Base-by-base conservation (phyloP, 257 asterid genomes). In the Penstemon newberryi region DNA sequence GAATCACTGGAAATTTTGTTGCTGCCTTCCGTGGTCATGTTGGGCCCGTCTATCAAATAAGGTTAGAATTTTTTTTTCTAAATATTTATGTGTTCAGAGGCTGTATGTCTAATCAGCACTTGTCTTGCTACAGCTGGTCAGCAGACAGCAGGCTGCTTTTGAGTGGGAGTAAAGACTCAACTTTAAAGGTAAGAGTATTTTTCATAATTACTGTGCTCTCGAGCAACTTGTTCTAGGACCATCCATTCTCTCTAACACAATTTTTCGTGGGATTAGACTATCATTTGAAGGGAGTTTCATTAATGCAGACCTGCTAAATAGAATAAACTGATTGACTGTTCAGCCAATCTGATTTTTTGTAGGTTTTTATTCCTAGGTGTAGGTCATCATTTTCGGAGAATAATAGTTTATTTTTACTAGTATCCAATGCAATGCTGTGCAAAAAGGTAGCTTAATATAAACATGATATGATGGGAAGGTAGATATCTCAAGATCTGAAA, bases 161-260 rank as follows among this genome's bases (percentile, higher is more conserved):
- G 77, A 94, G 99, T 44, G 99, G 99, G 80, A 94, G 99, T 81
- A 89, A 85, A 83, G 99, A 94, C 75, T 91, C 99, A 38, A 94
- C 99, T 61, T 80, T 94, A 66, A 94, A 91, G 97, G 99, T 86
- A 70, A 60, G 61, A 6, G 33, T 37, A 51, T 15, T 56, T 66
- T 72, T 5, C 33, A 69, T 58, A 65, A 49, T n/a, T 37, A 52
- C 47, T 46, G 41, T 38, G 59, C 44, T 66, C 36, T 39, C 10
- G 13, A 61, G 37, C 63, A 57, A 37, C 47, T 49, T 36, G 49
- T 18, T 57, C 7, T 54, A 6, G 5, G 37, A 8, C 1, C 40
- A 15, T 39, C n/a, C 8, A 38, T 58, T 58, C 19, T 38, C 25
- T 59, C 50, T 59, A 44, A 36, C 46, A 2, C 42, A 13, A 37